These are phyloP conservation scores for Chaetomiaceae sp. DNA, from an alignment of 2,329 filamentous ascomycete genomes.

Conservation along the genomic window DNA sequence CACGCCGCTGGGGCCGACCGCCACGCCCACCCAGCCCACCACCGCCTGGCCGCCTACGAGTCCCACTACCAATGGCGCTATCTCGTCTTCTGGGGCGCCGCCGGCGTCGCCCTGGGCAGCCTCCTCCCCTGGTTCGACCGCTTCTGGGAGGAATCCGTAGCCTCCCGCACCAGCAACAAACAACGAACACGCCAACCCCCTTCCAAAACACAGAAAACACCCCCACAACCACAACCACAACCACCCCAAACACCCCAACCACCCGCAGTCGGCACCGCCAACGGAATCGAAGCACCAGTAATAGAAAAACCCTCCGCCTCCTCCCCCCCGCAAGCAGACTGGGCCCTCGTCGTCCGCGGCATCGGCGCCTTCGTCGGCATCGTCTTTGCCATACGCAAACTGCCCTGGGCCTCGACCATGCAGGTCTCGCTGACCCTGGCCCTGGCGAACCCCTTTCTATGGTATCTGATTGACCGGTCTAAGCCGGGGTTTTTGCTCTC, in stretches of 20 bases:
- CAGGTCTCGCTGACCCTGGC: constrained; percentile 87
- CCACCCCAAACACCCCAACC: no score
- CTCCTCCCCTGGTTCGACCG: constrained; percentile 80
- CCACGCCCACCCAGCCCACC: constrained; percentile 27
- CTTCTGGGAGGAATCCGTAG: constrained; percentile 56
- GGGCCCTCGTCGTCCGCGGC: constrained; percentile 60
- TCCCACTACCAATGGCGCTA: constrained; percentile 54
- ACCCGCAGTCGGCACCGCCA: no score
- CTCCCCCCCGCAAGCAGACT: constrained; percentile 49
- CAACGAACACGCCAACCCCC: neutral
- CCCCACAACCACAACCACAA: no score
- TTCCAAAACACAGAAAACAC: neutral
- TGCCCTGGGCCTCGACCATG: constrained; percentile 92
- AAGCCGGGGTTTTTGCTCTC: constrained; percentile 79
- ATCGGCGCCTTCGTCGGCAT: constrained; percentile 59
- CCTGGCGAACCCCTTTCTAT: constrained; percentile 85
- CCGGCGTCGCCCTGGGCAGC: constrained; percentile 72
- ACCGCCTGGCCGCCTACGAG: neutral
- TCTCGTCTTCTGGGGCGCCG: constrained; percentile 73
- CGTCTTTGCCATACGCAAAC: constrained; percentile 70
- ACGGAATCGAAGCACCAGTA: constrained; percentile 19
- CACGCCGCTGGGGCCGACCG: neutral
- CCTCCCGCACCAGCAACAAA: neutral
- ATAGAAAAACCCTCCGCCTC: constrained; percentile 15
- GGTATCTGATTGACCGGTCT: constrained; percentile 93